A percentile compares a stretch with the other conserved stretches of the same genome.
phyloP scores from a whole-genome alignment of 2,329 filamentous ascomycete species.

The Epichloe typhina region DNA sequence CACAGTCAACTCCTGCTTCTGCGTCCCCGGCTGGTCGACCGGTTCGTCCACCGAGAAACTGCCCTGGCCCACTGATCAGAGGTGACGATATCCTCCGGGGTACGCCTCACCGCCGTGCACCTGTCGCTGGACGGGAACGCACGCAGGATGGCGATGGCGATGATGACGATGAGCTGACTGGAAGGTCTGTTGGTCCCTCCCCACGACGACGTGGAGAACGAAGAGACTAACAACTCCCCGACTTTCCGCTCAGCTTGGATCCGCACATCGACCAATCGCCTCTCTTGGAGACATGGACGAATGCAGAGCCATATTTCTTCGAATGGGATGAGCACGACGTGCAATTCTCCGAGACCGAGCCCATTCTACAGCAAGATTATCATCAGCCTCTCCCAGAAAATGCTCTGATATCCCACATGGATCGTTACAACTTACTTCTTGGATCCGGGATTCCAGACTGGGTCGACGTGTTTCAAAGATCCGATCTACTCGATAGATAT shows the following conservation, averaged over 20 bases:
- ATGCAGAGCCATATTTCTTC: neutral
- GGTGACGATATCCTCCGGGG: too few species aligned
- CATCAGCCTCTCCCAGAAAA: neutral
- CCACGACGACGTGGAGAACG: constrained; percentile 1
- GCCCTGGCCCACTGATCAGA: neutral
- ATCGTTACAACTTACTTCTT: neutral
- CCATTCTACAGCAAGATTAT: neutral
- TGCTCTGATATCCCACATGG: neutral
- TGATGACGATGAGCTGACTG: neutral
- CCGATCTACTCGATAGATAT: neutral
- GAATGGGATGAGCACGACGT: neutral
- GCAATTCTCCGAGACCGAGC: neutral
- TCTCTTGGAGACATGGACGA: neutral
- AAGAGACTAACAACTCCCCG: constrained; percentile 1
- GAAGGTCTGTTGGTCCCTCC: constrained; percentile 5
- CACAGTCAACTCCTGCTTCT: neutral
- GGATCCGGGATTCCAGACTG: neutral
- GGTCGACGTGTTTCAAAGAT: neutral
- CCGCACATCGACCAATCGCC: neutral
- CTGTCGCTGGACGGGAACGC: neutral
- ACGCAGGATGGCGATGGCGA: neutral
- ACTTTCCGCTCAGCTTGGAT: neutral
- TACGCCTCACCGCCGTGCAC: neutral
- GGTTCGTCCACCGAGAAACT: neutral
- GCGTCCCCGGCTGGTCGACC: neutral